These are phyloP conservation scores for Fusarium lyarnte DNA, from an alignment of 2,329 filamentous ascomycete genomes.

Conservation along the genomic window DNA sequence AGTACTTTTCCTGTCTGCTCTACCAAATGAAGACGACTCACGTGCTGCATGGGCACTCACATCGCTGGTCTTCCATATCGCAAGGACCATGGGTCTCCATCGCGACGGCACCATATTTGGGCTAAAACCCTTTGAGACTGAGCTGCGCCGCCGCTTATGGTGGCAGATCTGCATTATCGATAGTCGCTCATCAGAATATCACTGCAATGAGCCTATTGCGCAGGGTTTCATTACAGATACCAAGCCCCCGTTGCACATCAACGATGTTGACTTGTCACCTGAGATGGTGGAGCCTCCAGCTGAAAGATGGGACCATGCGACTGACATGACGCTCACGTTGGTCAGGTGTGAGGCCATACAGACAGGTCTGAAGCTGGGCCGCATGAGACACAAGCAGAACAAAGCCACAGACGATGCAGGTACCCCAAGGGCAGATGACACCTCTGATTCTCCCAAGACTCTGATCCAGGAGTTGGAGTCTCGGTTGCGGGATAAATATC, in stretches of 20 bases:
- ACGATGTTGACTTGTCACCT: not conserved
- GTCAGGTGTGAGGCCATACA: not conserved
- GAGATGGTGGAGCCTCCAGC: not conserved
- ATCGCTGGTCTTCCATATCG: not conserved
- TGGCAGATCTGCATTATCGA: not conserved
- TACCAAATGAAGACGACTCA: not conserved
- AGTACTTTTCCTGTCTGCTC: not conserved
- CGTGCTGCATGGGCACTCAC: not conserved
- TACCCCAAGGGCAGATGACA: not conserved
- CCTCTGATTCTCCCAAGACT: not conserved
- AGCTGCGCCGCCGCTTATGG: not conserved
- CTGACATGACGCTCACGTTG: not conserved
- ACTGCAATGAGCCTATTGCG: not conserved
- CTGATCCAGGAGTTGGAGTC: not conserved
- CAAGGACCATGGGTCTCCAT: not conserved
- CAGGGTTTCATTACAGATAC: not conserved
- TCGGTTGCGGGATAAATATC: not conserved
- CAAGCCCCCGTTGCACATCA: not conserved
- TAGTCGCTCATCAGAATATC: not conserved
- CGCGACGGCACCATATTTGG: not conserved
- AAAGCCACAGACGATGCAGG: fast-evolving
- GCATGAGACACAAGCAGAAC: not conserved
- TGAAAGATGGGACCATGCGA: not conserved
- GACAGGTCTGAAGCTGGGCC: not conserved
- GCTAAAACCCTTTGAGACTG: not conserved